Evolutionary conservation across 768 basidiomycete species (phyloP), one percentile per base, ranked within the genome.

Genomic region (Boletus tylopilopsis): DNA sequence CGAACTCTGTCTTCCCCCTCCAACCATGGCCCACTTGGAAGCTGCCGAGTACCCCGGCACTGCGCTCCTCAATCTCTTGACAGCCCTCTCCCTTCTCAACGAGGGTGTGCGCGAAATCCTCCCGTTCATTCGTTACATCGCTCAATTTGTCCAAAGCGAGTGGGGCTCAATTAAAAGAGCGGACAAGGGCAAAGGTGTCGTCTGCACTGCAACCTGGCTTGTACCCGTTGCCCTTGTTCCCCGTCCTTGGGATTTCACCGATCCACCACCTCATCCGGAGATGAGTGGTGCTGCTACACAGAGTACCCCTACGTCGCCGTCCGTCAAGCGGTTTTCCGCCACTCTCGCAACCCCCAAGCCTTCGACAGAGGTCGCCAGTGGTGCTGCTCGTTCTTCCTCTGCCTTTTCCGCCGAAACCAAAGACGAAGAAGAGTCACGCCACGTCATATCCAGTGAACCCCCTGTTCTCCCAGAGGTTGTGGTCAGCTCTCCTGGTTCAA

Each of bases 121-220:
- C 2, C 91, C 91, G 0, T 90, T 91, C 63, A 74, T 90, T 58
- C 87, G 89, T 25, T 93, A 91, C 69, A 81, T 91, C 43, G 74
- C 86, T 15, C 84, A 86, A 54, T 93, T 81, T 66, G 71, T 88
- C 55, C 85, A 93, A 56, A 81, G 78, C 37, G 90, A 94, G 62
- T 91, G 82, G 74, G 69, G 66, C 39, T 48, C 75, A 34, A 87
- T 94, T 62, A 75, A 78, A 59, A 69, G 62, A 19, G 79, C 85
- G 57, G 76, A 93, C 57, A 60, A 71, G 43, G 90, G 91, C 1
- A 65, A 80, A 59, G 91, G 91, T 18, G 92, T 93, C 32, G 82
- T 94, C 29, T 90, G 91, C 61, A 86, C 89, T 42, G 86, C 91
- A 6, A 94, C 91, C n/a, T 94, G 91, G 87, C 77, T 90, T 42